Percentiles rank a stretch among this genome's conserved stretches.
Evolutionary conservation across 208 protist genomes (phyloP).

Genomic region (Spongospora subterranea): DNA sequence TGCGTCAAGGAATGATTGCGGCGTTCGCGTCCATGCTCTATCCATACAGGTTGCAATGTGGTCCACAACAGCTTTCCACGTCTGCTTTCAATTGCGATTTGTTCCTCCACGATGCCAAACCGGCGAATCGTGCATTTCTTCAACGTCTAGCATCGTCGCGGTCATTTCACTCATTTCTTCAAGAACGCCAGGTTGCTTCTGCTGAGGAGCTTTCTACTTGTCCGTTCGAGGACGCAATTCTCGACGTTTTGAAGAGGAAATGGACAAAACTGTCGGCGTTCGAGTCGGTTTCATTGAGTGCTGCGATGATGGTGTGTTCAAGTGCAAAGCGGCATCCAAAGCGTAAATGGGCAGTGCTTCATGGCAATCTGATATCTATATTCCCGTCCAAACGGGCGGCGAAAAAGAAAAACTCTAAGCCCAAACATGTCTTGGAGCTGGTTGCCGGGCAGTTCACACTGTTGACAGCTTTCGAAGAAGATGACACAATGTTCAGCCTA

Average conservation of each 20-base stretch:
- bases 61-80: background rate
- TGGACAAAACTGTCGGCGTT: background rate
- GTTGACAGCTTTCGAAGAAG: background rate
- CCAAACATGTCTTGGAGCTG: background rate
- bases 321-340: background rate
- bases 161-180: background rate
- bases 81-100: background rate
- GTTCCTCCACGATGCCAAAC: slow-evolving; percentile 3
- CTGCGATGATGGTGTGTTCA: background rate
- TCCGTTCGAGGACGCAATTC: background rate
- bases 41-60: background rate
- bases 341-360: background rate
- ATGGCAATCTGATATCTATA: background rate
- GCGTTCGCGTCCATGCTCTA: slow-evolving; percentile 9
- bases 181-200: background rate
- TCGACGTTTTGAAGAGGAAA: background rate
- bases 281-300: background rate
- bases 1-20: background rate
- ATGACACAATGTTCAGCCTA: background rate
- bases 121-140: slow-evolving; percentile 2
- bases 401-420: background rate
- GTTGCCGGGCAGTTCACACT: background rate
- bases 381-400: background rate
- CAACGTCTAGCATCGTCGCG: background rate
- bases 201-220: background rate